These are phyloP conservation scores for Coemansia sp. DNA, from an alignment of 192 early-diverging fungal species.

Conservation along the genomic window DNA sequence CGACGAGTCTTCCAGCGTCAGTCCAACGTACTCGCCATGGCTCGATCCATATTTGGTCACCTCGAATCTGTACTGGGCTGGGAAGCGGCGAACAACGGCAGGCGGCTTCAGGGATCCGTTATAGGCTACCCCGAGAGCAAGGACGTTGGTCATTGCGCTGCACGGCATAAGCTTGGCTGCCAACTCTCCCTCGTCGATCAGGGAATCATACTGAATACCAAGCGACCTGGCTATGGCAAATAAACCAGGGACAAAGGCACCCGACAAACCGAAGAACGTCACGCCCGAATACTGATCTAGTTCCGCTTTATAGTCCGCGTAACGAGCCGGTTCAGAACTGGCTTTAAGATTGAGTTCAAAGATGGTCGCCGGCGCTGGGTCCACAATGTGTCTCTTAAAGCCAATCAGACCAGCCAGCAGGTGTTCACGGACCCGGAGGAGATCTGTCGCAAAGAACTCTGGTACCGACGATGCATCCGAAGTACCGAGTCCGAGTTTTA, in stretches of 20 bases:
- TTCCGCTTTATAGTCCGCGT: background rate
- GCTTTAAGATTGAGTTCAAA: background rate
- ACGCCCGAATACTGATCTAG: background rate
- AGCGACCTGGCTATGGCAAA: constrained; percentile 21
- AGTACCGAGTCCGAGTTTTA: background rate
- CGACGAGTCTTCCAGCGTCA: constrained; percentile 16
- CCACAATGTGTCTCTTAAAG: background rate
- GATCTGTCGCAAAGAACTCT: constrained; percentile 15
- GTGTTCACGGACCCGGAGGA: constrained; percentile 17
- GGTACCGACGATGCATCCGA: constrained; percentile 1
- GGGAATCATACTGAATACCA: background rate
- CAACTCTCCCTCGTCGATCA: too few relatives aligned
- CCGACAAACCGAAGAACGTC: background rate
- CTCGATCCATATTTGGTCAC: constrained; percentile 3
- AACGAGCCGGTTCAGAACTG: background rate
- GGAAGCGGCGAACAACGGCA: constrained; percentile 4
- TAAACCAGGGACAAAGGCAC: background rate
- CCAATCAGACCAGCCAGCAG: constrained; percentile 21
- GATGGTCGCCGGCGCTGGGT: too few relatives aligned
- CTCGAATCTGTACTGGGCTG: constrained; percentile 15
- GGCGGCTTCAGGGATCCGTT: background rate
- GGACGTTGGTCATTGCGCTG: constrained; percentile 28
- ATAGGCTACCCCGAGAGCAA: background rate
- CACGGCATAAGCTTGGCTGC: constrained; percentile 6
- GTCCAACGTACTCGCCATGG: constrained; percentile 29